Evolutionary conservation across 345 rosid genomes (phyloP), one percentile per base, ranked within the genome.

Genomic region (Lepidium didymum): DNA sequence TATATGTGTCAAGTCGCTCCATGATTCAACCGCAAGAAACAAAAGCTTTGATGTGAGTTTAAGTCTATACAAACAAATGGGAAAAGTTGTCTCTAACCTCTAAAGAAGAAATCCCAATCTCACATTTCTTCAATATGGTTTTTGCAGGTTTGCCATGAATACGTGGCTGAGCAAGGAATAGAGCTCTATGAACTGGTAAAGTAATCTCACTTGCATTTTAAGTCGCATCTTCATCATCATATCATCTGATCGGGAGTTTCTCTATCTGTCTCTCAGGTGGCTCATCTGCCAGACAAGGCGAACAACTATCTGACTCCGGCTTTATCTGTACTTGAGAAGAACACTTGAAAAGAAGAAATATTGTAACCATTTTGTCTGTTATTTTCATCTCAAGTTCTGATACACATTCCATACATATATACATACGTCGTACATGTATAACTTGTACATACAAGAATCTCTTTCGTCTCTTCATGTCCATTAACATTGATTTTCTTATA

Each of bases 251-350:
- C n/a, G n/a, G 15, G 9, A 33, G 12, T 64, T 12, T 72, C 14
- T 42, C 56, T 47, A 6, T 18, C 23, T 52, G 40, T 62, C 58
- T 37, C 73, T 65, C 79, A 90, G 97, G 96, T 93, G 59, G 97
- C 99, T 25, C 99, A 93, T 81, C 75, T 90, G 72, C 98, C 98
- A 0, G 97, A 88, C 77, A 93, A 93, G 81, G 98, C 98, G 19
- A 93, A 93, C 70, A 93, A 90, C 80, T 93, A 93, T 80, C 79
- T 93, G 81, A 86, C 98, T 14, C 97, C 97, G 8, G 98, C 97
- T 13, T 69, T 90, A 23, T 83, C 96, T 11, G 89, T 88, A 16
- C 79, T 93, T 42, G 97, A 93, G 81, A 93, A 88, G 73, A 93
- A 93, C 80, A 92, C 92, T n/a, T 92, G 58, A 7, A 40, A 38